Conservation (phyloP, 768 basidiomycete genomes). For the Multifurca ochricompacta region DNA sequence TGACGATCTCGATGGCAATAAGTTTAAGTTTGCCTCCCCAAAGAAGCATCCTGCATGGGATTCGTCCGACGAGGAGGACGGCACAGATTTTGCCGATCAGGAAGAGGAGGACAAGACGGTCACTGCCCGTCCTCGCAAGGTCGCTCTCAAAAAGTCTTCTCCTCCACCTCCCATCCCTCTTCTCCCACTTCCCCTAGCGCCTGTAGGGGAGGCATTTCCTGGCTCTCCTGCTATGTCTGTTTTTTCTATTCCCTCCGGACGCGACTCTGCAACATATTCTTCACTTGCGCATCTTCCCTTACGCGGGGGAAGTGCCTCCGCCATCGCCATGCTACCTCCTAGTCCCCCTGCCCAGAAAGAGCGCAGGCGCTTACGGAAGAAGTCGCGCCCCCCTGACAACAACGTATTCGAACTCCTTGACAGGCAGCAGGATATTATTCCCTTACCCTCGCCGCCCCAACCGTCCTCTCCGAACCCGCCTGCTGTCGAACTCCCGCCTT, state of each 20-base stretch:
- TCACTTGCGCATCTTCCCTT: constrained; percentile 40
- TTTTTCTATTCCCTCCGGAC: constrained; percentile 54
- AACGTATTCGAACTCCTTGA: constrained; percentile 46
- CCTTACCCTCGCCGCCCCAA: constrained; percentile 27
- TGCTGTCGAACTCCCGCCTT: constrained; percentile 23
- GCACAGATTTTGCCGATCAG: constrained; percentile 42
- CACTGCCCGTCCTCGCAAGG: constrained; percentile 51
- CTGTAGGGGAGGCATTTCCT: constrained; percentile 36
- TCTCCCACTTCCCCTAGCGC: constrained; percentile 29
- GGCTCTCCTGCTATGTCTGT: constrained; percentile 54
- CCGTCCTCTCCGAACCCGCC: constrained; percentile 28
- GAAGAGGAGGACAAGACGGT: constrained; percentile 69
- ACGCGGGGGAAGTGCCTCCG: constrained; percentile 33
- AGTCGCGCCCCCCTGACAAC: constrained; percentile 63
- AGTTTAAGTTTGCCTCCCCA: constrained; percentile 28
- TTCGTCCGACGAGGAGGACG: constrained; percentile 43
- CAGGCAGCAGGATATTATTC: constrained; percentile 26
- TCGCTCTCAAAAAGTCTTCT: constrained; percentile 27
- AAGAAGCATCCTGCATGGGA: constrained; percentile 32
- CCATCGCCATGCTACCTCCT: constrained; percentile 46
- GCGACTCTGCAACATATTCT: constrained; percentile 38
- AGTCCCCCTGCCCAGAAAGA: constrained; percentile 55
- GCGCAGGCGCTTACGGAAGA: constrained; percentile 62
- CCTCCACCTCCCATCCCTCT: constrained; percentile 36
- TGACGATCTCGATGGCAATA: constrained; percentile 48